Base-by-base conservation (phyloP, 805 yeast genomes). In the Komagataella phaffii region DNA sequence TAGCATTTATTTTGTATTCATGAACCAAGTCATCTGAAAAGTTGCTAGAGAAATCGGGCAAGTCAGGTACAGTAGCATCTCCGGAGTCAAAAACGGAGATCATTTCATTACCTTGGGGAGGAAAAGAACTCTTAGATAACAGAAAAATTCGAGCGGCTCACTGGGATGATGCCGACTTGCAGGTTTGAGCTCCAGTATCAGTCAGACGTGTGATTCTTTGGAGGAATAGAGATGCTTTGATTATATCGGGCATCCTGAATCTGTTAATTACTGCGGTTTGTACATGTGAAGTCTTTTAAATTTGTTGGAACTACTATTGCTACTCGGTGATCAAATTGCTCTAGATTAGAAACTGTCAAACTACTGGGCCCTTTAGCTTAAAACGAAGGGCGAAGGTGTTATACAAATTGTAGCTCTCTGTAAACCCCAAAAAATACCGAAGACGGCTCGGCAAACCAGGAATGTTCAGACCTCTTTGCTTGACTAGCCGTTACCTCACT, bases 31-130 rank as follows among this genome's bases (percentile, higher is more conserved):
- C 40, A 30, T 30, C 40, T 3, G 40, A 30, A 8, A 30, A 30
- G 40, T 30, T 30, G 40, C 40, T 30, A 10, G 40, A 30, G n/a
- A 58, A 52, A 6, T 58, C 63, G 0, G 76, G 75, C 7, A 72
- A 55, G 52, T 70, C 58, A 4, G 75, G 76, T 10, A 66, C 64
- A 18, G 57, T 56, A 1, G 76, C 75, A 52, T 72, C 75, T 6
- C 62, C 68, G 1, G 75, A 71, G 56, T 72, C 75, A 49, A 62
- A 72, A 4, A 67, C 52, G 40, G 40, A 30, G 10, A 30, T 8
- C 40, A 30, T 30, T 30, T 30, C 40, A 30, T 30, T 30, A 6
- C 14, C 40, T 10, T 30, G 6, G 40, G 36, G n/a, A 8, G 14
- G 14, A 8, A 14, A 10, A 30, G 40, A 30, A 8, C 10, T 21